Conservation (phyloP, 148 eudicot genomes). For the Heliosperma pusillum region DNA sequence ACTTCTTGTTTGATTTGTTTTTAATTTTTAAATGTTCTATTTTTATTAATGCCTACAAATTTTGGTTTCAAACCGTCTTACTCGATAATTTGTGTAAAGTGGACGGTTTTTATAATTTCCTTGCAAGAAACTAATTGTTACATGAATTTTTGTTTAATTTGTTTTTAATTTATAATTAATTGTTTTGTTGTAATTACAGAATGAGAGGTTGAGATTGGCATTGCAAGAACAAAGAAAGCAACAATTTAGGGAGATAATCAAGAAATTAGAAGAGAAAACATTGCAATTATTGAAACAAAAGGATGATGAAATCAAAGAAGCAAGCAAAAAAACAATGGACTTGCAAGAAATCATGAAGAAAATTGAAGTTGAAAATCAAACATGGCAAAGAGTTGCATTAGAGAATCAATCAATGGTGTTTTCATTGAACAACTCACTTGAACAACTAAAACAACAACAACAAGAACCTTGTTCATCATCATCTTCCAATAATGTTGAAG, state of each 20-base stretch:
- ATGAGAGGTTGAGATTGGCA: constrained; percentile 58
- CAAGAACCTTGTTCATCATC: constrained; percentile 18
- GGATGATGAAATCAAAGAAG: constrained; percentile 54
- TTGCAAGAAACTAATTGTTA: too few relatives aligned
- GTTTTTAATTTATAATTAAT: not conserved
- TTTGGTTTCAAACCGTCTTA: too few relatives aligned
- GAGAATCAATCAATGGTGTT: constrained; percentile 57
- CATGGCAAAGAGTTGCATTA: constrained; percentile 54
- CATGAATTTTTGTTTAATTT: not conserved
- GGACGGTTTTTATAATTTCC: too few relatives aligned
- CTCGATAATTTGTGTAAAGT: too few relatives aligned
- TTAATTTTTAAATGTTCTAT: too few relatives aligned
- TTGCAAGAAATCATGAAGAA: constrained; percentile 42
- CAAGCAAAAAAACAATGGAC: constrained; percentile 41
- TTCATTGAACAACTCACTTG: constrained; percentile 37
- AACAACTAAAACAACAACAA: constrained; percentile 42
- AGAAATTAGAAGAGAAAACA: constrained; percentile 41
- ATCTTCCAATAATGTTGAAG: constrained; percentile 37
- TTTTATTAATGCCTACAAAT: too few relatives aligned
- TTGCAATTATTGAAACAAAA: constrained; percentile 37
- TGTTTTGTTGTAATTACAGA: constrained; percentile 32
- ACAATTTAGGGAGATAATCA: constrained; percentile 35
- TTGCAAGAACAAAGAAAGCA: constrained; percentile 63
- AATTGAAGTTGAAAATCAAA: constrained; percentile 49
- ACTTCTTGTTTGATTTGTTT: not conserved